A percentile compares a stretch with the other conserved stretches of the same genome.
Evolutionary conservation across 2,329 filamentous ascomycete species (phyloP).

Genomic region (Stagonosporopsis rhizophila): DNA sequence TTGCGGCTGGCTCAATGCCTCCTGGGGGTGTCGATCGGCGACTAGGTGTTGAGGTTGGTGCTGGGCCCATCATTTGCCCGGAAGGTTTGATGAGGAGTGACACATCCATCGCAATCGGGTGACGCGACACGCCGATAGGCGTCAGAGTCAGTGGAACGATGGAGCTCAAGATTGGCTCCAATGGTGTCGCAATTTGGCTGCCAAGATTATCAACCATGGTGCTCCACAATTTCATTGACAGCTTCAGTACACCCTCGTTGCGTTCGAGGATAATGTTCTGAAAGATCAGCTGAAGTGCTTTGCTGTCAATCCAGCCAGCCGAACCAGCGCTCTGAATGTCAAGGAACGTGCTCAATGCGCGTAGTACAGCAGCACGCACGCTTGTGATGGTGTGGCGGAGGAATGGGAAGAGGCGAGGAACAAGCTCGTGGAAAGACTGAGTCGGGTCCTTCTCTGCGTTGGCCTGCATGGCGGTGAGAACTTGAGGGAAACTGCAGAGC

Average conservation of each 20-base stretch:
- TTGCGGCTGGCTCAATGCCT: conserved; percentile 65
- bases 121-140: conserved; percentile 88
- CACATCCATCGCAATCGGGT: conserved; percentile 91
- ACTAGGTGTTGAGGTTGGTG: conserved; percentile 37
- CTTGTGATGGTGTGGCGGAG: conserved; percentile 96
- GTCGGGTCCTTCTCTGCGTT: conserved; percentile 81
- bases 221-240: conserved; percentile 87
- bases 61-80: conserved; percentile 76
- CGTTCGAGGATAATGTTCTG: conserved; percentile 95
- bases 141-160: conserved; percentile 85
- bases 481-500: conserved; percentile 91
- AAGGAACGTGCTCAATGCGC: conserved; percentile 91
- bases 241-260: conserved; percentile 79
- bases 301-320: conserved; percentile 91
- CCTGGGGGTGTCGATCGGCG: conserved; percentile 44
- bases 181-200: conserved; percentile 72
- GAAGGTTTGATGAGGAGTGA: conserved; percentile 92
- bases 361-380: conserved; percentile 89
- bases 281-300: conserved; percentile 85
- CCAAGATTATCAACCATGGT: conserved; percentile 75
- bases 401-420: conserved; percentile 94
- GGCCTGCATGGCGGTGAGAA: conserved; percentile 89
- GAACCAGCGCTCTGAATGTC: conserved; percentile 80
- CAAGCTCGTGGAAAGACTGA: conserved; percentile 88
- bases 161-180: conserved; percentile 77